Base-by-base conservation (phyloP, 1,284 basidiomycete genomes). In the Microbotryomycetes sp. region DNA sequence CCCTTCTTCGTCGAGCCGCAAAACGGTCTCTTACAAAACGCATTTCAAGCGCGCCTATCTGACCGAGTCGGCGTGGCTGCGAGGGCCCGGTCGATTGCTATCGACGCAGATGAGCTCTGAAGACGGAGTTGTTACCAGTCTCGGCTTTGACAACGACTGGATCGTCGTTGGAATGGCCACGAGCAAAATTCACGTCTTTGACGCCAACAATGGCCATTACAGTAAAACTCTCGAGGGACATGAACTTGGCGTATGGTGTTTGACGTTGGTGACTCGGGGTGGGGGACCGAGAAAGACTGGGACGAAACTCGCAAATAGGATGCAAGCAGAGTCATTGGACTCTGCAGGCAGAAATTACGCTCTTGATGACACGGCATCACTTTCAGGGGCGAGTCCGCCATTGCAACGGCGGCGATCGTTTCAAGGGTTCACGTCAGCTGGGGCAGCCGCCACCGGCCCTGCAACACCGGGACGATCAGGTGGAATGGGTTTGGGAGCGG, bases 111-210 rank as follows among this genome's bases (percentile, higher is more conserved):
- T 85, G 53, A 82, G 85, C 52, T 81, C 84, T 45, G 83, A 89
- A 68, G 81, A 81, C 50, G 85, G 85, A 9, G 87, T 91, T 11
- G 87, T 94, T 45, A 94, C 94, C 0, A 90, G 87, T 3, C 80
- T 96, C 24, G 89, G 91, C 1, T 81, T 97, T 62, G 89, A 96
- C 75, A 77, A 81, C 26, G 83, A 89, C 56, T 91, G 86, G 82
- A 84, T 97, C 70, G 85, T 94, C 46, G 87, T 93, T 26, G 93
- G 91, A 1, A 87, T 96, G 73, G 89, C 90, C 15, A 94, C 89
- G 74, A 83, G 83, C 68, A 85, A 86, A 67, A 88, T 97, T 50
- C 89, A 92, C 73, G 82, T 97, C 26, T 97, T 94, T 76, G 86
- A 85, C 68, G 85, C 88, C 1, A 79, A 78, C 45, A 89, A 88